A percentile compares a stretch with the other conserved stretches of the same genome.
These are phyloP conservation scores for Mucor saturninus DNA, from an alignment of 371 early-diverging fungal genomes.

Conservation along the genomic window DNA sequence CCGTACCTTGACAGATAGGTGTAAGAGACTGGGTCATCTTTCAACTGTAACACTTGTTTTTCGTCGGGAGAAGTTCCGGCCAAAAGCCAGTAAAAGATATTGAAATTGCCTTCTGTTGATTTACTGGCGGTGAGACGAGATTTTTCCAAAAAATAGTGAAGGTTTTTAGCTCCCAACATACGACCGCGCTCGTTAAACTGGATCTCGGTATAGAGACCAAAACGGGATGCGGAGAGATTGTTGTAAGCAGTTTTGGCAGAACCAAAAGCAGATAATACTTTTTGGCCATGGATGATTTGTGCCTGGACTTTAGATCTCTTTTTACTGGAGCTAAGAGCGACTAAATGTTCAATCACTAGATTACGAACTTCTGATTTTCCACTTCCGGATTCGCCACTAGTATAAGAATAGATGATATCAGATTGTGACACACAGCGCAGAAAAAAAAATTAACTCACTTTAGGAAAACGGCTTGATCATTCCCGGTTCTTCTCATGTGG, in stretches of 20 bases:
- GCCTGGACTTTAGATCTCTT: slow-evolving; percentile 76
- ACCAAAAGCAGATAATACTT: slow-evolving; percentile 61
- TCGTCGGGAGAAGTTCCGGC: slow-evolving; percentile 41
- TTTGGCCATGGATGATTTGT: slow-evolving; percentile 60
- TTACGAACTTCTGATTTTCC: slow-evolving; percentile 79
- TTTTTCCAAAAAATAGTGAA: slow-evolving; percentile 91
- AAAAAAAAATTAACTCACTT: slow-evolving; percentile 35
- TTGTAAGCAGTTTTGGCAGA: slow-evolving; percentile 78
- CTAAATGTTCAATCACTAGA: slow-evolving; percentile 65
- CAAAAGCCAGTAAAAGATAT: slow-evolving; percentile 88
- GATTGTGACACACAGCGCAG: neutral
- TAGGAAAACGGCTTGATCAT: slow-evolving; percentile 73
- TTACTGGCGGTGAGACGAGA: slow-evolving; percentile 60
- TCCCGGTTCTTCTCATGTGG: slow-evolving; percentile 80
- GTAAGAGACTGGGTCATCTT: slow-evolving; percentile 13
- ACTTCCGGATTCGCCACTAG: slow-evolving; percentile 81
- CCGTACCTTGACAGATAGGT: slow-evolving; percentile 32
- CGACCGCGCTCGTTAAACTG: slow-evolving; percentile 90
- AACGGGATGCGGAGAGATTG: slow-evolving; percentile 78
- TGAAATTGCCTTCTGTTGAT: slow-evolving; percentile 81
- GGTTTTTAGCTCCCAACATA: slow-evolving; percentile 84
- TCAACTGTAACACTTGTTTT: slow-evolving; percentile 29
- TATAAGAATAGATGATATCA: slow-evolving; percentile 5
- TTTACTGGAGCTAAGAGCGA: slow-evolving; percentile 67
- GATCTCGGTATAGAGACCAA: slow-evolving; percentile 86